A percentile compares a stretch with the other conserved stretches of the same genome.
Evolutionary conservation across 2,329 filamentous ascomycete species (phyloP).

Genomic region (Neopestalotiopsis sp.): DNA sequence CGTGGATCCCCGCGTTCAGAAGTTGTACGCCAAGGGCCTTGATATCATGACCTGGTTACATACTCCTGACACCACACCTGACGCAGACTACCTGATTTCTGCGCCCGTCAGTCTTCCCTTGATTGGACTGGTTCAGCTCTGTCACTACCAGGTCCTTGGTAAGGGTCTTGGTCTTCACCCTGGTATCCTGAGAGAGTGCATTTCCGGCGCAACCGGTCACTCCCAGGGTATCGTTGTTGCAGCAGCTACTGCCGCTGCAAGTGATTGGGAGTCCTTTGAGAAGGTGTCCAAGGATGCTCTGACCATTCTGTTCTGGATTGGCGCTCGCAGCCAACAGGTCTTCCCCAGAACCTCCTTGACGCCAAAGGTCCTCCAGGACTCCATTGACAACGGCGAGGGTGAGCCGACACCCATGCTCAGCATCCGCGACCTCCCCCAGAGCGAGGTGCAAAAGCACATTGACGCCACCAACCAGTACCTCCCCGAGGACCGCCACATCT

Average conservation of each 20-base stretch:
- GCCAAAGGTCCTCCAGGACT: conserved; percentile 89
- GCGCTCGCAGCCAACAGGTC: conserved; percentile 93
- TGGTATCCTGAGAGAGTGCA: conserved; percentile 82
- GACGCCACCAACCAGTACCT: conserved; percentile 97
- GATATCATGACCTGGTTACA: conserved; percentile 95
- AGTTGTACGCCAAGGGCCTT: conserved; percentile 96
- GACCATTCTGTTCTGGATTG: conserved; percentile 98
- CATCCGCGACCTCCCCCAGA: conserved; percentile 87
- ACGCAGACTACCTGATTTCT: conserved; percentile 92
- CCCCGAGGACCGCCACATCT: conserved; percentile 89
- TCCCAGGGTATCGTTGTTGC: conserved; percentile 96
- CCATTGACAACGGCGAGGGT: conserved; percentile 93
- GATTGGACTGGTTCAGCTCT: conserved; percentile 94
- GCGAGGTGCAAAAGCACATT: conserved; percentile 94
- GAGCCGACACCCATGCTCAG: conserved; percentile 96
- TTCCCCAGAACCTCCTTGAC: conserved; percentile 95
- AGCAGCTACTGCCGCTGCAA: conserved; percentile 86
- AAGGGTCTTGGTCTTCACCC: conserved; percentile 89
- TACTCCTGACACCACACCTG: conserved; percentile 86
- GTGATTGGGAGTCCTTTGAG: conserved; percentile 91
- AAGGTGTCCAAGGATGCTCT: conserved; percentile 80
- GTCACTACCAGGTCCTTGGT: conserved; percentile 94
- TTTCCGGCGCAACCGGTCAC: conserved; percentile 91
- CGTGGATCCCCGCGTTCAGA: conserved; percentile 84
- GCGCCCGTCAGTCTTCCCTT: conserved; percentile 94